Conservation (phyloP, 208 protist genomes). For the Trypanosoma rangeli region DNA sequence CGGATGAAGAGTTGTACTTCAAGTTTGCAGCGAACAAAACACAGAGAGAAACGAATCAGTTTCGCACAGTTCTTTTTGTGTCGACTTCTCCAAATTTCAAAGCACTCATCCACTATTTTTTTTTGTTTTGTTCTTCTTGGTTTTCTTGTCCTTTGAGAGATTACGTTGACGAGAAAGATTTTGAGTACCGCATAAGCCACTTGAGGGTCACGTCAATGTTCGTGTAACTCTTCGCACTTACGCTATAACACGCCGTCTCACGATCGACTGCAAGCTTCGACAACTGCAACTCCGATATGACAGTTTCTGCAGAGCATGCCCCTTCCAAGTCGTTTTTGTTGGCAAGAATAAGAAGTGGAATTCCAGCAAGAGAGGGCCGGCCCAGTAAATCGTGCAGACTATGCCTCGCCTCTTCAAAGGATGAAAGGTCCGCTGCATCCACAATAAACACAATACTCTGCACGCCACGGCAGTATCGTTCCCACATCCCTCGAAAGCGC, state of each 20-base stretch:
- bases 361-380: conserved; percentile 75
- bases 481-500: conserved; percentile 91
- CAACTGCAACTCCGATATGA: conserved; percentile 65
- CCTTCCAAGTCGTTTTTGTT: conserved; percentile 93
- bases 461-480: conserved; percentile 91
- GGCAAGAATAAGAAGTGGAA: conserved; percentile 89
- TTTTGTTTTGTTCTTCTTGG: neutral
- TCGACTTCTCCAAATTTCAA: neutral
- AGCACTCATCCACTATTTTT: conserved; percentile 1
- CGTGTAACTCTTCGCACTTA: conserved; percentile 86
- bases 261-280: conserved; percentile 43
- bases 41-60: conserved; percentile 2
- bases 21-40: neutral
- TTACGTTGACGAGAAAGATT: neutral
- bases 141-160: conserved; percentile 5
- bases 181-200: conserved; percentile 88
- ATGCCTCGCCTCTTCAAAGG: conserved; percentile 62
- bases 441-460: conserved; percentile 92
- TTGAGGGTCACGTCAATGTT: conserved; percentile 91
- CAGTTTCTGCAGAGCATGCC: conserved; percentile 47
- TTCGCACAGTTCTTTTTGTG: neutral
- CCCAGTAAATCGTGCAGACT: conserved; percentile 67
- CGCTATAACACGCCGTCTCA: conserved; percentile 89
- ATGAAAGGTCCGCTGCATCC: conserved; percentile 72
- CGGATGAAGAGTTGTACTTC: neutral